These are phyloP conservation scores for Ashbya aceris DNA, from an alignment of 1,139 yeast genomes.

Conservation along the genomic window DNA sequence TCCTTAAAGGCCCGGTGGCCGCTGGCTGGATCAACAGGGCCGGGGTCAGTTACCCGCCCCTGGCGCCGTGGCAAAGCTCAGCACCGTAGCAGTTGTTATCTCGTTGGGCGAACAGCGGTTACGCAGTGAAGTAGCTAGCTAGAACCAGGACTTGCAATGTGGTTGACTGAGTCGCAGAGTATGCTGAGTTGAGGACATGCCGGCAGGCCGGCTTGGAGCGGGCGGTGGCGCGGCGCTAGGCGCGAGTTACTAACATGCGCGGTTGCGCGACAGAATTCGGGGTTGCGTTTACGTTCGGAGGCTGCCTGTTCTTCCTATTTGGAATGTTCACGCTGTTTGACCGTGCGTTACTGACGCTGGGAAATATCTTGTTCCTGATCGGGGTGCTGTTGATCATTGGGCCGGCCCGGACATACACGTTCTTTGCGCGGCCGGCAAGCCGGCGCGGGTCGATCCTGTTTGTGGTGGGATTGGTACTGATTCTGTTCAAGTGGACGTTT, in stretches of 20 bases:
- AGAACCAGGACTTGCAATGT: constrained; percentile 34
- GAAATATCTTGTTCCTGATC: constrained; percentile 68
- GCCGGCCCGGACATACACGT: constrained; percentile 68
- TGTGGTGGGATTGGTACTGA: constrained; percentile 61
- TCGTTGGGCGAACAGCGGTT: no score
- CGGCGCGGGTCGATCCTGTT: constrained; percentile 81
- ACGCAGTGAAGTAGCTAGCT: no score
- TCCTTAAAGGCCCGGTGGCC: no score
- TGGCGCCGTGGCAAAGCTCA: no score
- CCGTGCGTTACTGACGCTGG: constrained; percentile 80
- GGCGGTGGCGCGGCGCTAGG: not conserved
- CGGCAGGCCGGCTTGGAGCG: not conserved
- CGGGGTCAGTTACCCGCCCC: no score
- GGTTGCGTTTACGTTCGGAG: constrained; percentile 87
- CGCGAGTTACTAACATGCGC: not conserved
- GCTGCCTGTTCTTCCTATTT: constrained; percentile 64
- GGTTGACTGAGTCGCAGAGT: constrained; percentile 78
- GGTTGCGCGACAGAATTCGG: constrained; percentile 57
- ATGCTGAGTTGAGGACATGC: constrained; percentile 29
- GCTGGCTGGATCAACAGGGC: no score
- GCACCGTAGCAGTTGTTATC: no score
- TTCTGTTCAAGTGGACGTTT: constrained; percentile 68
- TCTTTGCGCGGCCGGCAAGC: constrained; percentile 81
- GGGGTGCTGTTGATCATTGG: constrained; percentile 86
- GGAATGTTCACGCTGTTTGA: constrained; percentile 87